Evolutionary conservation across 495 filamentous ascomycete species (phyloP), one percentile per base, ranked within the genome.

Genomic region (Annulohypoxylon stygium): DNA sequence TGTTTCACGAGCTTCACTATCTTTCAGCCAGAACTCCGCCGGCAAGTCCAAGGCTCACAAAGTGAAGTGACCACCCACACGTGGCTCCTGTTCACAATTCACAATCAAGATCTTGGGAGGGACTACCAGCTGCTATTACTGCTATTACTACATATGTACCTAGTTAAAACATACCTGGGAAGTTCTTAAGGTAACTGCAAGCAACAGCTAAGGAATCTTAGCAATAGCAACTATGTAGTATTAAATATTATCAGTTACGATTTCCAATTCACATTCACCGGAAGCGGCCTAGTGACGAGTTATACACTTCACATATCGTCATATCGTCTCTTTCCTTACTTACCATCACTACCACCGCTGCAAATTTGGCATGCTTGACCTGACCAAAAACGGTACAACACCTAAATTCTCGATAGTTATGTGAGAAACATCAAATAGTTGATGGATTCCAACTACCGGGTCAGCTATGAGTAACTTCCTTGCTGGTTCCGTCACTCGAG

Each of bases 401-500:
- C 12, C 12, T n/a, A 14, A 30, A 30, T 30, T 30, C 30, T 30
- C 30, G 39, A n/a, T 12, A 26, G 36, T 14, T 37, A 18, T 61
- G 45, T 65, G 45, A 5, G 9, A 60, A 11, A 57, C 37, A 59
- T 62, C 54, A 55, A 55, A 55, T 65, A n/a, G 41, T 65, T 26
- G 11, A 30, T 47, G 20, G 51, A 50, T 8, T 8, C 30, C 30
- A 30, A 1, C 12, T 11, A 14, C 34, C 43, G 16, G 16, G 6
- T 59, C n/a, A n/a, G 58, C 16, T 43, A 20, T 65, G 47, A 47
- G 47, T 23, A 36, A 57, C 34, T 30, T 16, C 53, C 20, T 67
- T 7, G 18, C 39, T 72, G 63, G 50, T 67, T 67, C 23, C 63
- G 58, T 72, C 62, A 62, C 50, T 72, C 57, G 55, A 70, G 50